phyloP scores from a whole-genome alignment of 371 early-diverging fungal genomes.

The Gilbertella persicaria region DNA sequence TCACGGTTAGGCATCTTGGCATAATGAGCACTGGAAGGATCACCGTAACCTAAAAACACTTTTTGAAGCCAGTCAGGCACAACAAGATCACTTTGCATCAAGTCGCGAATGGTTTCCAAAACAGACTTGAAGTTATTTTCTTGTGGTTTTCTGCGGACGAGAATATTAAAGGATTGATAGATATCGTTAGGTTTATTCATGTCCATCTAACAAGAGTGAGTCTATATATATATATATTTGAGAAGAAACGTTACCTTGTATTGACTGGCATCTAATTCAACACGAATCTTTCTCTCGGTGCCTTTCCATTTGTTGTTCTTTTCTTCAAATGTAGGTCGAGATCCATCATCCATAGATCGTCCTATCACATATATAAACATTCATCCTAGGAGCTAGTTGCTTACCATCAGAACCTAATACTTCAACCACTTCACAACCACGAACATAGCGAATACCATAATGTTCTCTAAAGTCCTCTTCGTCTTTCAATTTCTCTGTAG shows the following conservation, averaged over 20 bases:
- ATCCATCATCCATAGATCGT: constrained; percentile 59
- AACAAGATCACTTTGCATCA: constrained; percentile 75
- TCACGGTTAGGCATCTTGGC: constrained; percentile 55
- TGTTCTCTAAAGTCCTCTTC: constrained; percentile 61
- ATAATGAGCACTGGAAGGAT: constrained; percentile 78
- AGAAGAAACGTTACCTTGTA: constrained; percentile 48
- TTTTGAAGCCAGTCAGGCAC: constrained; percentile 92
- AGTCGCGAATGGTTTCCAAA: constrained; percentile 83
- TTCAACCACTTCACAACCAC: constrained; percentile 87
- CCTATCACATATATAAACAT: constrained; percentile 15
- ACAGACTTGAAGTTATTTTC: constrained; percentile 95
- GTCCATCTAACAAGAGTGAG: constrained; percentile 31
- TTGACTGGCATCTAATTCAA: constrained; percentile 86
- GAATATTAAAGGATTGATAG: constrained; percentile 83
- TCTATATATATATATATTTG: constrained; percentile 27
- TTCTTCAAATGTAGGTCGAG: constrained; percentile 44
- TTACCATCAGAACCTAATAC: constrained; percentile 74
- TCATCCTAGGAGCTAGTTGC: constrained; percentile 2
- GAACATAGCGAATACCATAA: constrained; percentile 77
- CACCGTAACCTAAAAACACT: constrained; percentile 92
- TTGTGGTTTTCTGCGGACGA: constrained; percentile 82
- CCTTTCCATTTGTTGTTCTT: constrained; percentile 51
- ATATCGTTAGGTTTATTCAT: constrained; percentile 52
- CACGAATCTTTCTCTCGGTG: constrained; percentile 68
- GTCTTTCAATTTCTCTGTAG: constrained; percentile 44